Conservation (phyloP, 106 monocot genomes). For the Dendrobium huoshanense region DNA sequence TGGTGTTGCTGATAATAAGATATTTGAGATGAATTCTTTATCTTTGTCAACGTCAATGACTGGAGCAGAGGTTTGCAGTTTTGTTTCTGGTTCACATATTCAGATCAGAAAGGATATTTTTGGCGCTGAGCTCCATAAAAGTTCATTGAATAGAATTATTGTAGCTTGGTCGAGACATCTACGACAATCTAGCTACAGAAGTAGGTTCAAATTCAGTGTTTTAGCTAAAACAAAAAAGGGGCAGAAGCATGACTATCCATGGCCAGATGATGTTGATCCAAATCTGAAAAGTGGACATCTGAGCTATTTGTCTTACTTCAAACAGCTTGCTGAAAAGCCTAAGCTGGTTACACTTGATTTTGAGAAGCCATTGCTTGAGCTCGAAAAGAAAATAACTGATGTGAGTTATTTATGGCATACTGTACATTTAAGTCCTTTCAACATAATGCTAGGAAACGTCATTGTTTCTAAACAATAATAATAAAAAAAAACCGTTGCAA, state of each 20-base stretch:
- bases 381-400: constrained; percentile 63
- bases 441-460: no score
- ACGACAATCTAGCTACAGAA: constrained; percentile 13
- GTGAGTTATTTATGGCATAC: constrained; percentile 24
- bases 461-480: no score
- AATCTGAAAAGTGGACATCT: constrained; percentile 60
- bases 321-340: constrained; percentile 49
- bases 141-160: constrained; percentile 11
- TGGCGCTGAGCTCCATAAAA: constrained; percentile 5
- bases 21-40: constrained; percentile 37
- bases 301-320: constrained; percentile 64
- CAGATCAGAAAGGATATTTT: constrained; percentile 19
- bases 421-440: no score
- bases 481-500: background rate
- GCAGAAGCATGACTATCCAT: constrained; percentile 72
- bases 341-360: constrained; percentile 65
- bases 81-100: constrained; percentile 47
- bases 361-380: constrained; percentile 69
- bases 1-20: background rate
- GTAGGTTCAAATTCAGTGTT: constrained; percentile 15
- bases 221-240: constrained; percentile 51
- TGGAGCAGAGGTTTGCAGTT: constrained; percentile 38
- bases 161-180: constrained; percentile 35
- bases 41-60: constrained; percentile 24
- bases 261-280: constrained; percentile 66